These are phyloP conservation scores for Friedmanniomyces simplex DNA, from an alignment of 495 filamentous ascomycete genomes.

Conservation along the genomic window DNA sequence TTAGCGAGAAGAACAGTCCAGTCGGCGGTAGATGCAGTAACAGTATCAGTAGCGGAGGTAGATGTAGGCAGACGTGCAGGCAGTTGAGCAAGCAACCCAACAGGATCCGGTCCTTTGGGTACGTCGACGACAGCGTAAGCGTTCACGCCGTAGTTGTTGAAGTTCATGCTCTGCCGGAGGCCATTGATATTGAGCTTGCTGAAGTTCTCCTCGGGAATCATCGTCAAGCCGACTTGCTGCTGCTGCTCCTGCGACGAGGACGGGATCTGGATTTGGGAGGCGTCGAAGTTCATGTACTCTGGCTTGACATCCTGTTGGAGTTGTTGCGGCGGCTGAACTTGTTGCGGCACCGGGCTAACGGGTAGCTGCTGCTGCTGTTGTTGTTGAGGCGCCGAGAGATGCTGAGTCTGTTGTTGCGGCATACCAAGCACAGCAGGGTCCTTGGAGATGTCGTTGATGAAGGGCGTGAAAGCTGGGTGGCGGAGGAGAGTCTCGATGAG, in stretches of 20 bases:
- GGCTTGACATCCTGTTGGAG: constrained; percentile 29
- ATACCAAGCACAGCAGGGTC: constrained; percentile 21
- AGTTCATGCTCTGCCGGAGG: constrained; percentile 45
- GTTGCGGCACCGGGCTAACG: constrained; percentile 3
- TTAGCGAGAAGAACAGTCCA: constrained; percentile 11
- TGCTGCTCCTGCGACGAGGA: constrained; percentile 41
- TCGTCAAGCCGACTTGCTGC: constrained; percentile 53
- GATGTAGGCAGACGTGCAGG: neutral
- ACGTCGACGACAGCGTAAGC: constrained; percentile 73
- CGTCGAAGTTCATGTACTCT: constrained; percentile 18
- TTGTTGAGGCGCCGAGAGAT: constrained; percentile 12
- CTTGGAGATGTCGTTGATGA: constrained; percentile 55
- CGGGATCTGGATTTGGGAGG: constrained; percentile 37
- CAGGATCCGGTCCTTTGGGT: constrained; percentile 49
- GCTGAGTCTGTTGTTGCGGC: constrained; percentile 16
- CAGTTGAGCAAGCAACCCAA: constrained; percentile 7
- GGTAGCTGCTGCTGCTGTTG: constrained; percentile 20
- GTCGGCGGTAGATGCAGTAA: neutral
- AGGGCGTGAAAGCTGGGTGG: constrained; percentile 75
- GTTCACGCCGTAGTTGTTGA: constrained; percentile 47
- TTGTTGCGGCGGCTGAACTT: constrained; percentile 29
- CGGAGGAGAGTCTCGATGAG: constrained; percentile 73
- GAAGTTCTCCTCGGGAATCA: constrained; percentile 52
- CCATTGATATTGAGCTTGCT: constrained; percentile 56
- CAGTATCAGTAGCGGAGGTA: neutral